Evolutionary conservation across 306 rosid genomes (phyloP), one percentile per base, ranked within the genome.

Genomic region (Dalbergia oliveri): DNA sequence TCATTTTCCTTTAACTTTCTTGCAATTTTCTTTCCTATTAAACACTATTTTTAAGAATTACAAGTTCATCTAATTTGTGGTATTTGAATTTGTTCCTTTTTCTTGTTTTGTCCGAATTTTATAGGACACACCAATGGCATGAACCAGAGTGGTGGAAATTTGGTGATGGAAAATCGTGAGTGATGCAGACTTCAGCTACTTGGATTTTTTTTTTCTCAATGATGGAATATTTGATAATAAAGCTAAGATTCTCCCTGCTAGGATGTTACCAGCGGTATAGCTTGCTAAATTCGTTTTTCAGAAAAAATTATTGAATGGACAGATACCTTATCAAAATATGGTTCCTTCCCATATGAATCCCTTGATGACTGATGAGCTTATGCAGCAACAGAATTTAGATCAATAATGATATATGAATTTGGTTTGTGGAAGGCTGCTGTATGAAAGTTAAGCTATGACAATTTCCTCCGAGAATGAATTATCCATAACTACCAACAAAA

Each of bases 131-230:
- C 68, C 82, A 84, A 80, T 89, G 94, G 97, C 67, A 88, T 49
- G 94, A 89, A 75, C 94, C 94, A 75, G 94, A 91, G 49, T 91
- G 91, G 97, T 89, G 94, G 94, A 88, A 89, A 88, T 91, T 91
- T 69, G 97, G 97, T 2, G 88, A 87, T 44, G 81, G 81, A 67
- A 89, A 85, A 80, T 85, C 89, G 97, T 91, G 85, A 87, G 97
- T 87, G 73, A 49, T 70, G 3, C 15, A 8, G 26, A 49, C 41
- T 50, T 59, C 12, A 10, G 53, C 31, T 26, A 47, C 53, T 15
- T 61, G 37, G 51, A 54, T 69, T 37, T 4, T 43, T 13, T n/a
- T 44, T 1, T 51, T 9, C 9, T 3, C 8, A 18, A 58, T 16
- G 26, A 12, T 18, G n/a, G 56, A 56, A 56, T 59, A 19, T 44